Percentiles rank a stretch among this genome's conserved stretches.
phyloP scores from a whole-genome alignment of 192 early-diverging fungal species.

The Oehlia diaphana region DNA sequence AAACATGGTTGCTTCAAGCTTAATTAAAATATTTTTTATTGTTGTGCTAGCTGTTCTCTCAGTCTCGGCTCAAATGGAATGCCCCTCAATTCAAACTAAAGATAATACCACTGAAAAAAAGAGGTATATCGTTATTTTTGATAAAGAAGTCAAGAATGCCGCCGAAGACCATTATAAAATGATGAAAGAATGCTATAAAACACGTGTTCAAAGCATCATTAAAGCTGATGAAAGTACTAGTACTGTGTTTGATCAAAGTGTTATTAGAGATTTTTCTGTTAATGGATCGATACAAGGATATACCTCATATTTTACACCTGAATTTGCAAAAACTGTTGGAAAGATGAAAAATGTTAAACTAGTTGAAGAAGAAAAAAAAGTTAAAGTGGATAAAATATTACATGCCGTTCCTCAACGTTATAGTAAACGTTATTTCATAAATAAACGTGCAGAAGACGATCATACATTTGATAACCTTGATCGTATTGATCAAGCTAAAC shows the following conservation, averaged over 20 bases:
- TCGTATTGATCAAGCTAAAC: constrained; percentile 66
- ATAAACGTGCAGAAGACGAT: not conserved
- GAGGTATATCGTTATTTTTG: too few species aligned
- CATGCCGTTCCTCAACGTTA: too few species aligned
- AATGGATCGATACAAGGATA: not conserved
- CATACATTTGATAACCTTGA: constrained; percentile 46
- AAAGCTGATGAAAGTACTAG: not conserved
- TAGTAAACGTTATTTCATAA: too few species aligned
- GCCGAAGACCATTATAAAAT: not conserved
- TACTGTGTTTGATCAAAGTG: not conserved
- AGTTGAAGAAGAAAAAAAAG: not conserved
- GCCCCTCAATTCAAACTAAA: too few species aligned
- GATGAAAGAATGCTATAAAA: not conserved
- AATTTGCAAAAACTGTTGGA: not conserved
- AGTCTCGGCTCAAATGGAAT: too few species aligned
- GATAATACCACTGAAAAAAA: too few species aligned
- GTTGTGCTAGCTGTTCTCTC: too few species aligned
- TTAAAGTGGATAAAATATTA: too few species aligned
- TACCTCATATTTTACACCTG: not conserved
- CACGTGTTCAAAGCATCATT: not conserved
- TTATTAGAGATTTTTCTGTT: not conserved
- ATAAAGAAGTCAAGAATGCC: too few species aligned
- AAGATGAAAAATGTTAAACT: not conserved
- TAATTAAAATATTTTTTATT: too few species aligned
- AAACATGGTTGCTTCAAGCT: too few species aligned